A percentile compares a stretch with the other conserved stretches of the same genome.
phyloP scores from a whole-genome alignment of 768 basidiomycete species.

The Tephrocybe sp. region DNA sequence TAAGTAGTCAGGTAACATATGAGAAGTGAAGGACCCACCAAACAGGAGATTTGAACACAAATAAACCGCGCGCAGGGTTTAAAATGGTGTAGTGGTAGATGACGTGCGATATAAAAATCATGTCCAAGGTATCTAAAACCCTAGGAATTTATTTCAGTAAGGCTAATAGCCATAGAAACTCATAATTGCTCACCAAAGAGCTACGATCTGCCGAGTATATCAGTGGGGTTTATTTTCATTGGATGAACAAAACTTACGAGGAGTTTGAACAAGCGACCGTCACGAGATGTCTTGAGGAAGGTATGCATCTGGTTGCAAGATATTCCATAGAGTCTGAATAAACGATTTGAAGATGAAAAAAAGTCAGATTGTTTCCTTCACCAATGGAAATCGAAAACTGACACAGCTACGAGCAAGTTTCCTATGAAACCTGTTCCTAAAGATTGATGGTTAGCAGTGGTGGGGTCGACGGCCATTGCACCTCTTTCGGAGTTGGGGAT shows the following conservation, averaged over 20 bases:
- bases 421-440: background rate
- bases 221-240: background rate
- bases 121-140: background rate
- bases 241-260: background rate
- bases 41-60: background rate
- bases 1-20: background rate
- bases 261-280: background rate
- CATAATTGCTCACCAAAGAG: background rate
- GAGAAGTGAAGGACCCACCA: background rate
- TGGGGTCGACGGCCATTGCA: no score
- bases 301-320: background rate
- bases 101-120: background rate
- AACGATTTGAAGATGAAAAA: background rate
- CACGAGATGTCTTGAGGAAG: background rate
- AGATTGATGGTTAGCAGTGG: background rate
- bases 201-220: background rate
- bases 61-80: background rate
- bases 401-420: background rate
- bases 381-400: background rate
- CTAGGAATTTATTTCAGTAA: background rate
- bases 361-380: background rate
- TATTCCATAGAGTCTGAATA: background rate
- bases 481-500: no score
- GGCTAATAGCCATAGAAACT: background rate
- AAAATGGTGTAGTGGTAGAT: background rate